Conservation (phyloP, 352 stramenopile species). For the Phytophthora sp. region DNA sequence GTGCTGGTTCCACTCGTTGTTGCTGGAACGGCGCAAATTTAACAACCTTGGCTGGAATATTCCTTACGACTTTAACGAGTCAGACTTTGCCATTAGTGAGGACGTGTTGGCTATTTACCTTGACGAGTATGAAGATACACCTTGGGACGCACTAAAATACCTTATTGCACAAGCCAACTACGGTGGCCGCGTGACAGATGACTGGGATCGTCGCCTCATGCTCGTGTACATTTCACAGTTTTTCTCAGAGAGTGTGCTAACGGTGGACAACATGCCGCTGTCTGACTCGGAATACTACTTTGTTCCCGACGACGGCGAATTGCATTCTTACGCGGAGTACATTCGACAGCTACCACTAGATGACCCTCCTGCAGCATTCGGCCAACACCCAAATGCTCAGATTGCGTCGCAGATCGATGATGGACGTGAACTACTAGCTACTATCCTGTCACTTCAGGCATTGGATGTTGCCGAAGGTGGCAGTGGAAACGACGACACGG, state of each 20-base stretch:
- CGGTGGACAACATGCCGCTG: constrained; percentile 85
- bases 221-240: constrained; percentile 97
- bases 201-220: constrained; percentile 96
- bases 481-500: constrained; percentile 90
- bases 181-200: constrained; percentile 95
- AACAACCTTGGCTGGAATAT: constrained; percentile 98
- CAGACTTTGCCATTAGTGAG: constrained; percentile 96
- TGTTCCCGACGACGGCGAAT: constrained; percentile 92
- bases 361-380: constrained; percentile 93
- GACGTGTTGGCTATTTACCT: constrained; percentile 96
- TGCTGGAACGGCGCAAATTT: constrained; percentile 96
- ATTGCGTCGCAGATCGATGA: constrained; percentile 96
- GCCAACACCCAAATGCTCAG: constrained; percentile 96
- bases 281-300: constrained; percentile 94
- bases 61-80: constrained; percentile 98
- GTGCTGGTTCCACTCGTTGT: constrained; percentile 95
- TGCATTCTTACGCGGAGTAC: constrained; percentile 90
- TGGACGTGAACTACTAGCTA: constrained; percentile 87
- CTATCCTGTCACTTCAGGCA: constrained; percentile 91
- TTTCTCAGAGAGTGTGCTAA: constrained; percentile 91
- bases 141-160: constrained; percentile 95
- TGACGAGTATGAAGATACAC: constrained; percentile 92
- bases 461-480: constrained; percentile 81
- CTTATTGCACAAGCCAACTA: constrained; percentile 97
- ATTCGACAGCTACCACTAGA: constrained; percentile 91